Conservation (phyloP, 2,329 filamentous ascomycete species). For the Pyrenochaeta sp. region DNA sequence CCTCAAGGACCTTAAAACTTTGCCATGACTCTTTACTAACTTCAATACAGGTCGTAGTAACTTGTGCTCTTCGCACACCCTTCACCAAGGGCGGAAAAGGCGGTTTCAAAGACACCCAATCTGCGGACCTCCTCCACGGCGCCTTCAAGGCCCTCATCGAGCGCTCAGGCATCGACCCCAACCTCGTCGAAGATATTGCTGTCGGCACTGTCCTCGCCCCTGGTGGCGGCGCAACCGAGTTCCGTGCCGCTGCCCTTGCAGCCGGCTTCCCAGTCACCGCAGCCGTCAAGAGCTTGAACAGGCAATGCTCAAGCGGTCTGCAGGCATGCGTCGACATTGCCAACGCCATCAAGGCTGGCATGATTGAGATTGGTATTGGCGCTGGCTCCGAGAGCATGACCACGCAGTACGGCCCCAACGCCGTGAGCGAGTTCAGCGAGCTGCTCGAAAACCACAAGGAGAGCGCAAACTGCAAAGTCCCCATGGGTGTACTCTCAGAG, state of each 20-base stretch:
- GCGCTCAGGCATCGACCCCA: constrained; percentile 87
- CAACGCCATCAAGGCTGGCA: constrained; percentile 87
- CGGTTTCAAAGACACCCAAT: constrained; percentile 92
- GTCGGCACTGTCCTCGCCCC: constrained; percentile 92
- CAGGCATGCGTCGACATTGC: constrained; percentile 94
- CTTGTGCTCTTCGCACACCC: constrained; percentile 87
- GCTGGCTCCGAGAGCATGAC: constrained; percentile 98
- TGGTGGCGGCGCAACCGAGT: constrained; percentile 94
- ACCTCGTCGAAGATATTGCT: constrained; percentile 87
- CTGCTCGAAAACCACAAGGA: constrained; percentile 81
- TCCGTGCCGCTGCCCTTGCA: constrained; percentile 87
- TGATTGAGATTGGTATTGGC: constrained; percentile 95
- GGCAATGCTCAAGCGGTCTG: constrained; percentile 92
- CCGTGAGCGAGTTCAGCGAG: constrained; percentile 92
- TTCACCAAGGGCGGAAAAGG: constrained; percentile 94
- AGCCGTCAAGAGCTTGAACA: constrained; percentile 87
- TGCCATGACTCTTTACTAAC: constrained; percentile 10
- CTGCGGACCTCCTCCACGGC: constrained; percentile 83
- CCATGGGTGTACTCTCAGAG: constrained; percentile 94
- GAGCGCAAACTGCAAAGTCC: constrained; percentile 94
- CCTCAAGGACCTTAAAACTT: background rate
- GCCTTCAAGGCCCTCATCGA: constrained; percentile 82
- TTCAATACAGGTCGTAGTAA: constrained; percentile 74
- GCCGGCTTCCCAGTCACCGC: constrained; percentile 88
- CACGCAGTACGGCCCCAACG: constrained; percentile 84